Conservation (phyloP, 116 monocot genomes). For the Papilionanthe hybrid region DNA sequence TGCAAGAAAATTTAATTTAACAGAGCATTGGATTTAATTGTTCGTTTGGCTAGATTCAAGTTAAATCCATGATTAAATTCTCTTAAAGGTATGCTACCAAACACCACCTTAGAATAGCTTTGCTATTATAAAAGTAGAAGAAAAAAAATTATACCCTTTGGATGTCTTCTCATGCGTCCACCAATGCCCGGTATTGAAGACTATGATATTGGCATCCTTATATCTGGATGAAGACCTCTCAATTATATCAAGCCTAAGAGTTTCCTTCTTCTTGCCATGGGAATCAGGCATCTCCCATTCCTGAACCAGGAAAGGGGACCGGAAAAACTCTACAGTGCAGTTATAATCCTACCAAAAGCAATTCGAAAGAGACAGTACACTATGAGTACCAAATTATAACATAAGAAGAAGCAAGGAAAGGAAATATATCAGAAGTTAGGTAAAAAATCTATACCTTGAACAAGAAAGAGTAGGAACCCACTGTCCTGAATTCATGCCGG, state of each 20-base stretch:
- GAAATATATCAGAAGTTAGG: constrained; percentile 1
- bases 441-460: constrained; percentile 47
- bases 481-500: constrained; percentile 69
- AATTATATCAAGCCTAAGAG: constrained; percentile 76
- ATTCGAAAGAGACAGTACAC: neutral
- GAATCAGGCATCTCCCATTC: constrained; percentile 74
- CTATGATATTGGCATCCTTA: constrained; percentile 66
- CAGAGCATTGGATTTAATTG: no score
- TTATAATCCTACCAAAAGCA: constrained; percentile 52
- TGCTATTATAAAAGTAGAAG: no score
- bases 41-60: no score
- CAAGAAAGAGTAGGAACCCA: constrained; percentile 84
- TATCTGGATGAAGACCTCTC: constrained; percentile 67
- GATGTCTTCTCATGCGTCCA: constrained; percentile 97
- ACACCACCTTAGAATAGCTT: no score
- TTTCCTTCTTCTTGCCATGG: constrained; percentile 69
- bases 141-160: constrained; percentile 44
- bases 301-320: constrained; percentile 80
- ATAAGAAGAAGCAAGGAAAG: neutral
- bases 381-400: neutral
- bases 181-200: constrained; percentile 98
- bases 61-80: no score
- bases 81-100: no score
- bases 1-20: no score
- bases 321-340: constrained; percentile 75